Conservation (phyloP, 2,329 filamentous ascomycete genomes). For the Endoconidiophora polonica region DNA sequence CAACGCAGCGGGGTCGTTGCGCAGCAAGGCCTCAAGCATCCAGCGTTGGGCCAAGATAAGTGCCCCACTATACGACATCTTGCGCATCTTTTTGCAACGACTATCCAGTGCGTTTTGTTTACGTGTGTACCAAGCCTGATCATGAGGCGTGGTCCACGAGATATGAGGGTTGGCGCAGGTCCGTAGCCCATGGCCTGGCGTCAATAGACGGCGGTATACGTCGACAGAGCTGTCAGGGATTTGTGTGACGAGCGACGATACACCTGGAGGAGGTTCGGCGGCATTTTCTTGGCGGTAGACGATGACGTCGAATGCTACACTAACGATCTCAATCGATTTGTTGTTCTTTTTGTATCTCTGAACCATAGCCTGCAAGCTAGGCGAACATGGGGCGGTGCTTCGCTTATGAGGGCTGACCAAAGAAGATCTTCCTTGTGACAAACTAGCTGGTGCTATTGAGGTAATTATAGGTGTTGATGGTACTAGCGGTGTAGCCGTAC, state of each 20-base stretch:
- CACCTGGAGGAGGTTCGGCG: neutral
- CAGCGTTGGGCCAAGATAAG: slow-evolving; percentile 2
- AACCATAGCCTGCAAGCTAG: neutral
- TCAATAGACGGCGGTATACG: slow-evolving; percentile 2
- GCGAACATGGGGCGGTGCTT: neutral
- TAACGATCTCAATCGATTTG: neutral
- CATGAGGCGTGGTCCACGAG: slow-evolving; percentile 1
- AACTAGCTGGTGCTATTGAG: no score
- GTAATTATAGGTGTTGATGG: no score
- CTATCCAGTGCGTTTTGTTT: neutral
- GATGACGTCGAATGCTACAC: slow-evolving; percentile 1
- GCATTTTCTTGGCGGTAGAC: slow-evolving; percentile 5
- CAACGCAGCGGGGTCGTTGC: neutral
- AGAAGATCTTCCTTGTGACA: no score
- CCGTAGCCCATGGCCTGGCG: neutral
- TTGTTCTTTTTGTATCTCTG: neutral
- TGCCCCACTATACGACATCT: neutral
- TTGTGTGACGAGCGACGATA: slow-evolving; percentile 4
- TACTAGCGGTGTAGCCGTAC: no score
- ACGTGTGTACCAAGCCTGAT: neutral
- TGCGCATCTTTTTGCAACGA: neutral
- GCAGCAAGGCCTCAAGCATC: neutral
- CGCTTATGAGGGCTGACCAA: neutral
- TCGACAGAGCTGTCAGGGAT: slow-evolving; percentile 1
- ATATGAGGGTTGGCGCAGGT: neutral